A percentile compares a stretch with the other conserved stretches of the same genome.
Evolutionary conservation across 257 asterid genomes (phyloP).

Genomic region (Nicotiana tabacum): DNA sequence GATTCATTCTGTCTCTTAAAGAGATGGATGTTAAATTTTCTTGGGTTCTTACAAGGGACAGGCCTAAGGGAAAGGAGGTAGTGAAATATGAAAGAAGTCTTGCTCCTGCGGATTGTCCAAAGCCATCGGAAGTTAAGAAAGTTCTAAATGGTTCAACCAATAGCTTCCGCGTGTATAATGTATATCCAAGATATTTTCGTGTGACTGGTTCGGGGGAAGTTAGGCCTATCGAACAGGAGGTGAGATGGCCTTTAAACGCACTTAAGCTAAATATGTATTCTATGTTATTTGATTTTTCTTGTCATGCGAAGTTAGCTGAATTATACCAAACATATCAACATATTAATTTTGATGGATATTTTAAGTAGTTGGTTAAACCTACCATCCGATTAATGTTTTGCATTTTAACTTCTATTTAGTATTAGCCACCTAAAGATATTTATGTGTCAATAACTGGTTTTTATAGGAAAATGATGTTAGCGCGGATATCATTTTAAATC

Average conservation of each 20-base stretch:
- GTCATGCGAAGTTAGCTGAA: background rate
- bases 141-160: conserved; percentile 73
- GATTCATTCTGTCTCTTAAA: conserved; percentile 63
- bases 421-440: conserved; percentile 2
- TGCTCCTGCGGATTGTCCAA: conserved; percentile 58
- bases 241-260: conserved; percentile 19
- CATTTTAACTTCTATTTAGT: background rate
- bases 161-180: conserved; percentile 60
- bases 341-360: background rate
- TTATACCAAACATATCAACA: background rate
- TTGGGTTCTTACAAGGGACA: conserved; percentile 89
- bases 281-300: background rate
- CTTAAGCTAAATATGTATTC: background rate
- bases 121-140: conserved; percentile 59
- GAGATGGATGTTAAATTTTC: conserved; percentile 66
- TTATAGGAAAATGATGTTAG: conserved; percentile 63
- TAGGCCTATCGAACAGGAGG: conserved; percentile 82
- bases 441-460: conserved; percentile 3
- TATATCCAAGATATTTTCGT: conserved; percentile 80
- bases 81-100: conserved; percentile 74
- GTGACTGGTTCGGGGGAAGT: conserved; percentile 98
- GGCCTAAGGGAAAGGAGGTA: conserved; percentile 93
- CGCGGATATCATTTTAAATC: conserved; percentile 75
- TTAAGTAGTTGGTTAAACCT: background rate
- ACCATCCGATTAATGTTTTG: background rate